Base-by-base conservation (phyloP, 768 basidiomycete genomes). In the Porpolomopsis calyptriformis region DNA sequence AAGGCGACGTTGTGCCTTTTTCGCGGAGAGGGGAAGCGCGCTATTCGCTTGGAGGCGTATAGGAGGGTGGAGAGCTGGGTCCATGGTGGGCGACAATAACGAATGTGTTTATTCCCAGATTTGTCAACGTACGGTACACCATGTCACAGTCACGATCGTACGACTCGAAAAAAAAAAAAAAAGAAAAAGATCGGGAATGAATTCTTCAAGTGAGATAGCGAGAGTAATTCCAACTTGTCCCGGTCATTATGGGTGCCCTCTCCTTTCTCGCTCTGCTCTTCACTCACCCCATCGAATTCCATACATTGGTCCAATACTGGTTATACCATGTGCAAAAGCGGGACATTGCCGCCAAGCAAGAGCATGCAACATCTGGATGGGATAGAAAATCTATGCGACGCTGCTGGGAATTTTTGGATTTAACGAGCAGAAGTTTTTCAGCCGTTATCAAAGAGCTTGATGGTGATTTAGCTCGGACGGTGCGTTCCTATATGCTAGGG, bases 361-460 rank as follows among this genome's bases (percentile, higher is more conserved):
- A 97, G 55, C 77, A 85, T 53, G 67, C 73, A 0, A 80, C 82
- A 16, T 86, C 90, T 1, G 89, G 89, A 35, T 97, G 86, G 81
- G 81, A 96, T 65, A 71, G 94, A 46, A 58, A 74, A 31, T 69
- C 78, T 7, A 99, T 99, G 94, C 76, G 80, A 46, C 71, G 78
- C 35, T 97, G 92, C 58, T 97, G 92, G 93, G 69, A 76, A 5
- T 82, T 91, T 55, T 69, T 98, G 45, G 93, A 98, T 71, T 46
- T 71, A 64, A 93, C 92, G 3, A 90, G 88, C 53, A 67, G 94
- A 54, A 88, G 83, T 65, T 99, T 96, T 55, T 73, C 90, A 0
- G 80, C 85, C 1, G 94, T 99, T 51, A 90, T 97, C 57, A 97
- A 94, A 64, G 88, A 96, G 64, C 69, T 98, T 3, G 92, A 99